phyloP scores from a whole-genome alignment of 2,329 filamentous ascomycete species.

The Incumbomyces delicatus region DNA sequence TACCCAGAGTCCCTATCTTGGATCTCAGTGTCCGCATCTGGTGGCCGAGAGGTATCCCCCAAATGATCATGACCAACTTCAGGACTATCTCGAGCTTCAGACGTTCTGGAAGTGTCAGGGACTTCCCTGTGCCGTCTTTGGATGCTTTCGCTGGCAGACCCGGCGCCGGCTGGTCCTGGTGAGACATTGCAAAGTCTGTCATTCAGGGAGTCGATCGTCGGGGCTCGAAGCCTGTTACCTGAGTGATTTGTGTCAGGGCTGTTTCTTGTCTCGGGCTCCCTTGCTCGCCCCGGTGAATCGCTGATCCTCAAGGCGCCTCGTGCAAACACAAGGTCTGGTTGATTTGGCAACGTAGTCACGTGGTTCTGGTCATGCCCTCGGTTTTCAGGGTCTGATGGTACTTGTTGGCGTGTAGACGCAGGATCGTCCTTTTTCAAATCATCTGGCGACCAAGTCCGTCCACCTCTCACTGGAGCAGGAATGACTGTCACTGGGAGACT shows the following conservation, averaged over 20 bases:
- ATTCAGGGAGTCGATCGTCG: constrained; percentile 4
- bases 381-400: not conserved
- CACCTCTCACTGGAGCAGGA: constrained; percentile 46
- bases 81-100: not conserved
- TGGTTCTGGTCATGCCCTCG: too few species aligned
- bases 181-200: constrained; percentile 2
- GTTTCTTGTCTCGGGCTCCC: constrained; percentile 1
- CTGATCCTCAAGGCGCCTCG: constrained; percentile 13
- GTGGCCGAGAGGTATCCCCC: not conserved
- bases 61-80: not conserved
- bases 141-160: not conserved
- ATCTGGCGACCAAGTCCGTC: constrained; percentile 45
- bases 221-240: not conserved
- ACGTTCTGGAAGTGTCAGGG: not conserved
- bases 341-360: too few species aligned
- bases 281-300: constrained; percentile 3
- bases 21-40: too few species aligned
- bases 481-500: constrained; percentile 43
- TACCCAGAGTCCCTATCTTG: too few species aligned
- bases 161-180: not conserved
- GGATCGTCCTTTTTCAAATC: constrained; percentile 15
- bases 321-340: not conserved
- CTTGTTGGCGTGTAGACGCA: not conserved
- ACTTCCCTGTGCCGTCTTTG: not conserved
- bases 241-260: not conserved